Conservation (phyloP, 2,329 filamentous ascomycete genomes). For the Kalmusia sp. region DNA sequence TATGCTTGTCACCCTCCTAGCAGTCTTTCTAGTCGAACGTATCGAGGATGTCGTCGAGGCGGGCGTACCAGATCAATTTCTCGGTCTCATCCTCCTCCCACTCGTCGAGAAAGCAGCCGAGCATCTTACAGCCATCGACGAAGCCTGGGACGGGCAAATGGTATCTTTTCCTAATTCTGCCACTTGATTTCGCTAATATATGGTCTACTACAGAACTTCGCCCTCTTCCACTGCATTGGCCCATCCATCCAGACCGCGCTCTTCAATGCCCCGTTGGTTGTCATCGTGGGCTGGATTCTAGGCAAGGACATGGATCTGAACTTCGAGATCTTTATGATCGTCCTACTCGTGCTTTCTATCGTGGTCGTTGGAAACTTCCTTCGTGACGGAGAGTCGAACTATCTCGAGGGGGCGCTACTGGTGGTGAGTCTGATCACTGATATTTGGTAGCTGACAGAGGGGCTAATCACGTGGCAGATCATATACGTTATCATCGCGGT, state of each 20-base stretch:
- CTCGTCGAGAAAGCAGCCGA: conserved; percentile 88
- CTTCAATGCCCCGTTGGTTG: conserved; percentile 82
- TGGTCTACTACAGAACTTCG: conserved; percentile 71
- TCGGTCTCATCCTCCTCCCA: conserved; percentile 78
- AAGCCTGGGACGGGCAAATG: conserved; percentile 84
- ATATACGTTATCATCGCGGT: conserved; percentile 70
- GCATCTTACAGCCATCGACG: conserved; percentile 82
- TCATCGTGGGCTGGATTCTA: conserved; percentile 84
- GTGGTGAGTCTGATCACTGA: conserved; percentile 51
- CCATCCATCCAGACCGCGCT: conserved; percentile 89
- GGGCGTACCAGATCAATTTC: conserved; percentile 59
- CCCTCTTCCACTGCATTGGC: conserved; percentile 83
- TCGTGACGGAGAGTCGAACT: conserved; percentile 87
- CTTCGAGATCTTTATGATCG: conserved; percentile 87
- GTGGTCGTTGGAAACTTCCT: conserved; percentile 88
- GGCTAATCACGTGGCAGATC: conserved; percentile 44
- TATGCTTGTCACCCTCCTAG: conserved; percentile 74
- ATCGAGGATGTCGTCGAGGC: conserved; percentile 68
- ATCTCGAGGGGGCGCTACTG: conserved; percentile 83
- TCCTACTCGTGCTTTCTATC: conserved; percentile 81
- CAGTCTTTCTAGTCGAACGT: conserved; percentile 75
- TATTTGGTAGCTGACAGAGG: too few relatives aligned
- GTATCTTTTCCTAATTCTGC: conserved; percentile 14
- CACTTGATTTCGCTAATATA: conserved; percentile 8
- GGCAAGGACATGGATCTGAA: conserved; percentile 75